Base-by-base conservation (phyloP, 2,329 filamentous ascomycete genomes). In the Raffaelea arxii region DNA sequence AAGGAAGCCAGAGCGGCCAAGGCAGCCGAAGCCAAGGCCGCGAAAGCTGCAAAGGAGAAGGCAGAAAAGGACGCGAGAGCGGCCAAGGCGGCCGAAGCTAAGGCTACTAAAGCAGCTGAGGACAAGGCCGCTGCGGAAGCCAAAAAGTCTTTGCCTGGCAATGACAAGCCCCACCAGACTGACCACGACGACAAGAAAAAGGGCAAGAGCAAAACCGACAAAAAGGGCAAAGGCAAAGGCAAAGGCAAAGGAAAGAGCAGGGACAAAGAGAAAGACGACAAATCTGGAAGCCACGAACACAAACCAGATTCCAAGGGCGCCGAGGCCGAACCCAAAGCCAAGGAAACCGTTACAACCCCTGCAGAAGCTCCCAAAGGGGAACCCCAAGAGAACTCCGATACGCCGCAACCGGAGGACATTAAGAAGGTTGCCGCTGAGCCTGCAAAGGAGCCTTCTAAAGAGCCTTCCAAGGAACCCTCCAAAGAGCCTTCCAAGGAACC, bases 201-300 rank as follows among this genome's bases (percentile, higher is more conserved):
- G 32, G 19, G 16, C 14, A 18, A 6, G 32, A n/a, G 14, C 32
- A 36, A 36, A 18, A 6, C 14, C 16, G 19, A 18, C 32, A 36
- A 36, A 18, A 36, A 36, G 32, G 32, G 19, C 14, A 6, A 36
- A 18, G 19, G 16, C 24, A 39, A 38, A 37, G 40, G 19, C 14
- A 40, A 14, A 36, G 43, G 14, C 18, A 35, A 43, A 12, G 25
- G 36, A n/a, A 30, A 36, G 3, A 25, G 23, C 7, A 24, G 23
- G 19, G 47, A 36, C 4, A 43, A 30, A 5, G 25, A 6, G 65
- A 43, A 36, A 5, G 21, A 19, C 18, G 44, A 11, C 18, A 11
- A 45, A 3, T 11, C n/a, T 18, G 35, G 27, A 36, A 36, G 32
- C 32, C 14, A n/a, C 32, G 14, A 16, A n/a, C n/a, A 9, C 7